phyloP scores from a whole-genome alignment of 352 stramenopile genomes.

The Globisporangium heterothallicum region DNA sequence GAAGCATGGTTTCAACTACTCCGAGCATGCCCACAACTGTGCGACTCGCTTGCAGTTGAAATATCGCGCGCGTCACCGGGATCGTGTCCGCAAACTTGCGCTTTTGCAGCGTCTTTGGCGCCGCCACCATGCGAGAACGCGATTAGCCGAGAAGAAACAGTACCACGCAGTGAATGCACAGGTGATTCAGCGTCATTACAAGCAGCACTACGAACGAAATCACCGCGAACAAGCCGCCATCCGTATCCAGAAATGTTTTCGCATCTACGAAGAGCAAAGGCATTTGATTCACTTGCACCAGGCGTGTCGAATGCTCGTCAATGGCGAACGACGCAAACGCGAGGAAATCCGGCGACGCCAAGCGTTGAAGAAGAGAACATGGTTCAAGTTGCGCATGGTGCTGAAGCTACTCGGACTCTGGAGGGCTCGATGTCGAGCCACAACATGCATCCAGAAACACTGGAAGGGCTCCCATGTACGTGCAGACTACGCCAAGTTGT shows the following conservation, averaged over 20 bases:
- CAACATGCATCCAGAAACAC: slow-evolving; percentile 5
- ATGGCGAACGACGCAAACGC: slow-evolving; percentile 10
- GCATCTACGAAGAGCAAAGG: slow-evolving; percentile 33
- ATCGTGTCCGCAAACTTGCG: slow-evolving; percentile 18
- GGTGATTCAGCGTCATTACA: slow-evolving; percentile 34
- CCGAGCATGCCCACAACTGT: slow-evolving; percentile 25
- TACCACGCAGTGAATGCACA: slow-evolving; percentile 21
- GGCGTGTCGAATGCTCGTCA: slow-evolving; percentile 25
- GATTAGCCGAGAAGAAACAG: slow-evolving; percentile 3
- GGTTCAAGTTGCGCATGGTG: slow-evolving; percentile 1
- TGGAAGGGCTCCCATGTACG: slow-evolving; percentile 3
- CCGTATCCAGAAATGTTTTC: slow-evolving; percentile 41
- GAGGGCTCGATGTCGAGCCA: not conserved
- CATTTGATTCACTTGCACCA: slow-evolving; percentile 27
- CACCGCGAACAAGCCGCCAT: slow-evolving; percentile 15
- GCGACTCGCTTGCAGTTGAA: slow-evolving; percentile 28
- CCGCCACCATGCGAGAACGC: slow-evolving; percentile 12
- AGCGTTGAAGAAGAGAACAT: not conserved
- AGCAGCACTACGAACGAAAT: slow-evolving; percentile 13
- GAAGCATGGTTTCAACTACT: slow-evolving; percentile 40
- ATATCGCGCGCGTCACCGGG: slow-evolving; percentile 28
- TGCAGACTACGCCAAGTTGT: slow-evolving; percentile 1
- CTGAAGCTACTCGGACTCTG: slow-evolving; percentile 3
- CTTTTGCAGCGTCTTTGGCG: slow-evolving; percentile 40
- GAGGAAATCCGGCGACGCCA: slow-evolving; percentile 6